phyloP scores from a whole-genome alignment of 23 red algal species.

The Cyanidium caldarium region DNA sequence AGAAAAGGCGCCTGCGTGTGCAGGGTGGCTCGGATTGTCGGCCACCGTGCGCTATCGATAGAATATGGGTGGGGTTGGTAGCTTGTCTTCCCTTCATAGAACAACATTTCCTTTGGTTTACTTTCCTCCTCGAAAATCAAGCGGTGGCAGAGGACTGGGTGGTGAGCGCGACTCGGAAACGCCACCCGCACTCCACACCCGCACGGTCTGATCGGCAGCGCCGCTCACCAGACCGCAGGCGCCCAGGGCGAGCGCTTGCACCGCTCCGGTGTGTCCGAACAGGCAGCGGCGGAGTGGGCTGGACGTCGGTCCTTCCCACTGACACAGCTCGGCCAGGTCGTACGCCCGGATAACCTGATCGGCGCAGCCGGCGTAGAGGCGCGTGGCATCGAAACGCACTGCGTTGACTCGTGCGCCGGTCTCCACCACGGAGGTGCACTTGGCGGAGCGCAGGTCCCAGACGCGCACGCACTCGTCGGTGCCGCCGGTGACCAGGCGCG shows the following conservation, averaged over 20 bases:
- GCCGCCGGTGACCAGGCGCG: constrained; percentile 2
- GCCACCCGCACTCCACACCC: not conserved
- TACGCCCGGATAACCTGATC: constrained; percentile 2
- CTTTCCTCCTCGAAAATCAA: too few relatives aligned
- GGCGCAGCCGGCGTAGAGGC: not conserved
- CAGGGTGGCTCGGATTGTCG: too few relatives aligned
- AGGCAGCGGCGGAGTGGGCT: not conserved
- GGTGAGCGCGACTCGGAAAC: not conserved
- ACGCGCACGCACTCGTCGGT: constrained; percentile 10
- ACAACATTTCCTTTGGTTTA: too few relatives aligned
- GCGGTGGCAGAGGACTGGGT: too few relatives aligned
- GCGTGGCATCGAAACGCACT: not conserved
- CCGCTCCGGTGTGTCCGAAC: not conserved
- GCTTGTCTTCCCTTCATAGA: too few relatives aligned
- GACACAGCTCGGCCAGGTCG: not conserved
- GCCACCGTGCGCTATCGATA: too few relatives aligned
- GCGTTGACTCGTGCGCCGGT: not conserved
- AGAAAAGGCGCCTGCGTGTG: too few relatives aligned
- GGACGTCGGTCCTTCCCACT: not conserved
- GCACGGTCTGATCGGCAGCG: not conserved
- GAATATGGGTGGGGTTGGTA: too few relatives aligned
- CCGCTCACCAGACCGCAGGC: not conserved
- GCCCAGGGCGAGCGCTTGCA: not conserved
- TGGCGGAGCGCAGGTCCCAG: constrained; percentile 14
- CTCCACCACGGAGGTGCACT: not conserved